Percentiles rank a stretch among this genome's conserved stretches.
These are phyloP conservation scores for Ceratorhiza oryzae-sativae DNA, from an alignment of 1,284 basidiomycete species.

Conservation along the genomic window DNA sequence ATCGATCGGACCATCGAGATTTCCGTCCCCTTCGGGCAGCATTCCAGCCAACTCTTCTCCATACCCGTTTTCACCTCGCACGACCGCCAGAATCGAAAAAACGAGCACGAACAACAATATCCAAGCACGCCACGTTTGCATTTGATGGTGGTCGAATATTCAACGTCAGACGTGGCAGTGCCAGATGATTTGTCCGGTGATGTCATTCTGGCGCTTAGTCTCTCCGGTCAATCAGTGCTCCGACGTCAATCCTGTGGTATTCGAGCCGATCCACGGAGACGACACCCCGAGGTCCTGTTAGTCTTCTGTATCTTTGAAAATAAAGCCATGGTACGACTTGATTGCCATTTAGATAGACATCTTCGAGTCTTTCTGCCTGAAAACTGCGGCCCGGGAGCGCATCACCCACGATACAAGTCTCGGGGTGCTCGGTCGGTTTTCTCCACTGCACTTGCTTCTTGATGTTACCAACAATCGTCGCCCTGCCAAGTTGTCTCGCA, in stretches of 20 bases:
- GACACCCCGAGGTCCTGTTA: too few species aligned
- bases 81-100: neutral
- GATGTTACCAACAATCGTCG: neutral
- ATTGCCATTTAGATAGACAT: too few species aligned
- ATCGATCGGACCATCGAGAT: conserved; percentile 25
- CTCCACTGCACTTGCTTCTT: too few species aligned
- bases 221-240: too few species aligned
- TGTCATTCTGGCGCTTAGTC: neutral
- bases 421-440: too few species aligned
- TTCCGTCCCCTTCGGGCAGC: conserved; percentile 24
- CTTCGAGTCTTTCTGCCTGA: too few species aligned
- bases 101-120: neutral
- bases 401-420: too few species aligned
- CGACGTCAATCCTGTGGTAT: too few species aligned
- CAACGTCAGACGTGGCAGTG: neutral
- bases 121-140: conserved; percentile 6
- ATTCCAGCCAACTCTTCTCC: neutral
- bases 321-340: too few species aligned
- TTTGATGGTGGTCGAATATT: neutral
- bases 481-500: neutral
- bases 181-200: neutral
- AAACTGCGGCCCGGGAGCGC: too few species aligned
- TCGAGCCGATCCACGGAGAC: too few species aligned
- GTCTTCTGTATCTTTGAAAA: too few species aligned
- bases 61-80: neutral